Evolutionary conservation across 2,329 filamentous ascomycete genomes (phyloP).

Genomic region (Cladosporium colombiae): DNA sequence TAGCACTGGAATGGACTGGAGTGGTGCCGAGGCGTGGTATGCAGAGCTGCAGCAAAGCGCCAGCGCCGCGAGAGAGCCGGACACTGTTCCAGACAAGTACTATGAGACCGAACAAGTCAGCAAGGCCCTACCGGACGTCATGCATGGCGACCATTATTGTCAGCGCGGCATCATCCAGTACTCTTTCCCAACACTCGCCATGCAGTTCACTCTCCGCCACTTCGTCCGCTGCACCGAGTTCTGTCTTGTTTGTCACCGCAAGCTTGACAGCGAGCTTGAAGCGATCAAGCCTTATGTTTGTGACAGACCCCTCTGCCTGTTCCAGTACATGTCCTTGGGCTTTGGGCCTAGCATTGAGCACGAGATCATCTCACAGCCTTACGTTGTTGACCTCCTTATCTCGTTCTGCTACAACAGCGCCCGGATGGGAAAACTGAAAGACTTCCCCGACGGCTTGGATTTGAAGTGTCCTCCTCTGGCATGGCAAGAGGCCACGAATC

Average conservation of each 20-base stretch:
- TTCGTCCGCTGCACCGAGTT: constrained; percentile 82
- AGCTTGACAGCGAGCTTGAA: constrained; percentile 64
- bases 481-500: not conserved
- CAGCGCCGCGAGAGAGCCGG: constrained; percentile 25
- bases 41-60: constrained; percentile 47
- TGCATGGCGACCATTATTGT: constrained; percentile 54
- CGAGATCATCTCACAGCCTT: constrained; percentile 75
- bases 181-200: constrained; percentile 60
- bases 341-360: constrained; percentile 84
- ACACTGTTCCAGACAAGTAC: constrained; percentile 42
- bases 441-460: constrained; percentile 60
- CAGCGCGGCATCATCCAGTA: constrained; percentile 30
- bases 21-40: constrained; percentile 63
- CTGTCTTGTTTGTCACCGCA: constrained; percentile 80
- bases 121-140: constrained; percentile 45
- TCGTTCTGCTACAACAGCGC: constrained; percentile 75
- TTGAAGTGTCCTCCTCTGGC: constrained; percentile 52
- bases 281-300: constrained; percentile 77
- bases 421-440: constrained; percentile 43
- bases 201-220: constrained; percentile 76
- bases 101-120: constrained; percentile 36
- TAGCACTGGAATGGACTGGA: constrained; percentile 61
- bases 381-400: constrained; percentile 80
- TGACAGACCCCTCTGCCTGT: constrained; percentile 72
- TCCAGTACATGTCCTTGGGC: constrained; percentile 84